phyloP scores from a whole-genome alignment of 257 asterid genomes.

The Petrea volubilis region DNA sequence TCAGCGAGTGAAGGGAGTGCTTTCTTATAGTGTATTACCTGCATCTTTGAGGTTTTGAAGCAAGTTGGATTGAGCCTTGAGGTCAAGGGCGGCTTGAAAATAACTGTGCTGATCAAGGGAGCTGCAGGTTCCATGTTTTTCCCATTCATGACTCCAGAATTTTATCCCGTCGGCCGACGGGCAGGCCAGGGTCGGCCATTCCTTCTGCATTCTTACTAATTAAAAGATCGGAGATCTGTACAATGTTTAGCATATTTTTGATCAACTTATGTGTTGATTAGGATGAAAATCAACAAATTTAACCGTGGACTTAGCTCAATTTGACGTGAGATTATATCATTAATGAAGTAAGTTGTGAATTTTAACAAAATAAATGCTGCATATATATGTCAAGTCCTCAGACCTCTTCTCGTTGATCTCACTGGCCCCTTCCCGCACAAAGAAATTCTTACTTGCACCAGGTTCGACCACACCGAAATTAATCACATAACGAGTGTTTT shows the following conservation, averaged over 20 bases:
- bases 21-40: too few species aligned
- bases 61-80: constrained; percentile 57
- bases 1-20: too few species aligned
- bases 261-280: too few species aligned
- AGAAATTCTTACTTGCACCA: too few species aligned
- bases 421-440: neutral
- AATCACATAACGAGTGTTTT: too few species aligned
- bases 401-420: neutral
- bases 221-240: constrained; percentile 63
- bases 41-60: constrained; percentile 53
- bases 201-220: constrained; percentile 47
- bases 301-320: too few species aligned
- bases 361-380: too few species aligned
- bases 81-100: constrained; percentile 58
- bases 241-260: neutral
- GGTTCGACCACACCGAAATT: too few species aligned
- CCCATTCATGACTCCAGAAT: constrained; percentile 90
- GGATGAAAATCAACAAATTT: too few species aligned
- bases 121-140: constrained; percentile 82
- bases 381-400: neutral
- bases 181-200: constrained; percentile 87
- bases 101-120: constrained; percentile 47
- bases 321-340: too few species aligned
- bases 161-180: constrained; percentile 59
- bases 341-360: too few species aligned